Base-by-base conservation (phyloP, 805 yeast species). In the Kazachstania martiniae region DNA sequence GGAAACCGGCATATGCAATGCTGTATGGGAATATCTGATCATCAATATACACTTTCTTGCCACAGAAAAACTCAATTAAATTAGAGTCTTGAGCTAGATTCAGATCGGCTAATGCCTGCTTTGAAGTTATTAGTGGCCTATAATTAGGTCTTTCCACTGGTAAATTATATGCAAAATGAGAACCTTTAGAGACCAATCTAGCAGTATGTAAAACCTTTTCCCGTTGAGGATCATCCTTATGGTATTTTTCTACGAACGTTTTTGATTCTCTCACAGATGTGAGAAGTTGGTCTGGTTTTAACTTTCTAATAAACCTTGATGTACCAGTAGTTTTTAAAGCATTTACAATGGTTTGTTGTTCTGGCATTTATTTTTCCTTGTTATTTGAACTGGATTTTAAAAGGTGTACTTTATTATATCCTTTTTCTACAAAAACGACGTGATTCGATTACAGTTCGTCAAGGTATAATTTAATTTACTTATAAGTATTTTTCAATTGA, bases 1-100 rank as follows among this genome's bases (percentile, higher is more conserved):
- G 98, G 67, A 79, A 85, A 1, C 98, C 98, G 2, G 97, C 95
- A 56, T 89, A 89, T 0, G 89, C 83, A 54, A 81, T 87, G 9
- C 95, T 73, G 56, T 81, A 89, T 0, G 98, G 97, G 43, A 72
- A 73, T 1, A 80, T 68, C 5, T 51, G 47, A 7, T 49, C 66
- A 5, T 47, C 43, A 12, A 61, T 60, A 23, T 56, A 46, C 2
- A 68, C 42, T n/a, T 57, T 45, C 25, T 71, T 62, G 1, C 96
- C 96, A 35, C 76, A 65, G 4, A 81, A 72, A 2, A 82, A 55
- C 18, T 67, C 58, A 35, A 65, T 66, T 41, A 71, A 77, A 6
- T 57, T 60, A 0, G 64, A 63, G 35, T 71, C 68, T 2, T 56
- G 41, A 9, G 53, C 59, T 7, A 87, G 53, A 0, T 79, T 79